Evolutionary conservation across 164 flowering plant genomes (phyloP), one percentile per base, ranked within the genome.

Genomic region (Magnolia kwangsiensis): DNA sequence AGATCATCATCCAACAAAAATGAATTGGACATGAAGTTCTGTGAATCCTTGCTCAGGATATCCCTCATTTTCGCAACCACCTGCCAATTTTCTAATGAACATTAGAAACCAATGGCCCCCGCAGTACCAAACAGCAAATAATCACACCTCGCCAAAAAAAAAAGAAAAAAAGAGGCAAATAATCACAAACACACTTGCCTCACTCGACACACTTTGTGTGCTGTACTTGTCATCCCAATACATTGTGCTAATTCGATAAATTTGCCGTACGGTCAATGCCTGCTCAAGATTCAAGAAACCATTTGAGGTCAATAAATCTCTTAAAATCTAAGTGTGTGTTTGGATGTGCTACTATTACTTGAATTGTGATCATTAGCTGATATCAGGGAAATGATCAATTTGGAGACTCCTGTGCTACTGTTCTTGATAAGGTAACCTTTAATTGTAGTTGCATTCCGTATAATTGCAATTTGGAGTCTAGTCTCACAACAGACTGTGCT

Each of bases 161-260:
- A 23, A n/a, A 63, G 4, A 10, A n/a, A 31, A 3, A 14, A 31
- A 23, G 16, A 63, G 6, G 69, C 51, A n/a, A 21, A 8, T 24
- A 45, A 74, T 50, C 59, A 58, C 69, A 70, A 21, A 65, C 69
- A 45, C 78, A 87, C 88, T 84, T 84, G 76, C 99, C 90, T 94
- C 99, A 82, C 90, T 91, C 5, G 98, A 96, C 50, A 96, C 99
- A 82, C 98, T 96, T 82, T 91, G 97, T 27, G 98, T 96, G 75
- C 94, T 90, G 79, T 96, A 96, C 81, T 94, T 96, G 77, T 96
- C 99, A 82, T 94, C 99, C 96, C 97, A 96, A 77, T 96, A 96
- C 98, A 96, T 94, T 10, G 99, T 94, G 86, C 99, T 85, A 70
- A 96, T 96, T 27, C 98, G 91, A 76, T 96, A 94, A 50, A 96